phyloP scores from a whole-genome alignment of 768 basidiomycete genomes.

The Pleurotus eryngii region DNA sequence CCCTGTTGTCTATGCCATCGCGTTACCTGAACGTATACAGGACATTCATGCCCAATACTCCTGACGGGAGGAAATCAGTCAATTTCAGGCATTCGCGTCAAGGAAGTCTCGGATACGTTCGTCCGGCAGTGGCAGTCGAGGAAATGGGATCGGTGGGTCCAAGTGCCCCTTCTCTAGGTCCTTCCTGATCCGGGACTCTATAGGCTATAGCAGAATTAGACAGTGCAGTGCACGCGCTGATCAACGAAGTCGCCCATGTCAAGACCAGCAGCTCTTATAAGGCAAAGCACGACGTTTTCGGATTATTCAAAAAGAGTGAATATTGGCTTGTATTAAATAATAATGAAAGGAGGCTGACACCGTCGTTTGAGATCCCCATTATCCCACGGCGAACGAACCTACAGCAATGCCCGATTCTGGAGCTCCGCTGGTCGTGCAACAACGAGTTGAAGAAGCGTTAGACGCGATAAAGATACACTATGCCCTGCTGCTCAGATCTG shows the following conservation, averaged over 20 bases:
- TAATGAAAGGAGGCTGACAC: too few species aligned
- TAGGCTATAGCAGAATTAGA: conserved; percentile 64
- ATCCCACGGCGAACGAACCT: background rate
- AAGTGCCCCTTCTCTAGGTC: background rate
- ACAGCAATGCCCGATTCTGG: conserved; percentile 8
- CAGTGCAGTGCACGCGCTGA: conserved; percentile 41
- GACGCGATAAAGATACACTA: conserved; percentile 61
- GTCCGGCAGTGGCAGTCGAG: conserved; percentile 51
- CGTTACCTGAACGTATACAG: conserved; percentile 34
- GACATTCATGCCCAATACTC: conserved; percentile 52
- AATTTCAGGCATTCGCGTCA: conserved; percentile 39
- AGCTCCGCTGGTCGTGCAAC: conserved; percentile 21
- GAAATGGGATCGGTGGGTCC: conserved; percentile 62
- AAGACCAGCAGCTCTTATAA: conserved; percentile 33
- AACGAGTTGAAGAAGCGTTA: conserved; percentile 46
- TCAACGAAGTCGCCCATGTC: conserved; percentile 35
- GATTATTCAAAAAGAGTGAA: conserved; percentile 61
- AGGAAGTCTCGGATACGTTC: conserved; percentile 43
- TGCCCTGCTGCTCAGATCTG: conserved; percentile 40
- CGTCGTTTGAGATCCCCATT: too few species aligned
- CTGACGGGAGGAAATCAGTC: conserved; percentile 40
- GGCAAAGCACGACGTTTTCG: conserved; percentile 36
- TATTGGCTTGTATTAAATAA: background rate
- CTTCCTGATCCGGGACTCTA: background rate
- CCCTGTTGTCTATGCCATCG: conserved; percentile 6